Evolutionary conservation across 179 eudicot species (phyloP), one percentile per base, ranked within the genome.

Genomic region (Amaranthus tricolor): DNA sequence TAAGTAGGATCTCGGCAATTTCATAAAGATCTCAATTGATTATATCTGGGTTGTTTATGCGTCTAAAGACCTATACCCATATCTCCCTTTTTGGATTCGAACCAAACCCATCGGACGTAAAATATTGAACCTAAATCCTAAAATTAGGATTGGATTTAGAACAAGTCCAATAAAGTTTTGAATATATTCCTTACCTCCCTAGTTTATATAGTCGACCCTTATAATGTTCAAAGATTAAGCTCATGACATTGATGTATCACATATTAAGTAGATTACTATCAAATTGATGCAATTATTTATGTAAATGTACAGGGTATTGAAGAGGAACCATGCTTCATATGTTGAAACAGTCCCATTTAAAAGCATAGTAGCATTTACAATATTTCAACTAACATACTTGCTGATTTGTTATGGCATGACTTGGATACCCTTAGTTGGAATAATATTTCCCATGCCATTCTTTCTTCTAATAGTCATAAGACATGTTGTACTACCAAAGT

Each of bases 381-480:
- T 74, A 44, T 82, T 84, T 71, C 89, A 86, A 77, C 20, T 79
- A 19, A 72, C 68, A 45, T 86, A 80, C 78, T 47, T 84, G 40
- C 61, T 84, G 45, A 6, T 86, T 0, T 86, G 89, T 43, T 84
- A 76, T 62, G 86, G 87, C 62, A 57, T 84, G 52, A 86, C 86
- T 61, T 86, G 89, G 89, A 84, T 86, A 61, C 89, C 89, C n/a
- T 53, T 79, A 16, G 83, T 70, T 17, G 89, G 87, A 55, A 83
- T 86, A 40, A 68, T 84, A 51, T 86, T 86, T 31, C 89, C 89
- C 5, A 53, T 84, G 79, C 79, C 85, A 53, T 74, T 86, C 57
- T 74, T 84, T 66, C 72, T 83, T 11, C 83, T 86, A 6, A 80
- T 84, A 31, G 56, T 70, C 72, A 68, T 84, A 19, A 65, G 89